These are phyloP conservation scores for Dictyostelium capitatum DNA, from an alignment of 78 protist species.

Conservation along the genomic window DNA sequence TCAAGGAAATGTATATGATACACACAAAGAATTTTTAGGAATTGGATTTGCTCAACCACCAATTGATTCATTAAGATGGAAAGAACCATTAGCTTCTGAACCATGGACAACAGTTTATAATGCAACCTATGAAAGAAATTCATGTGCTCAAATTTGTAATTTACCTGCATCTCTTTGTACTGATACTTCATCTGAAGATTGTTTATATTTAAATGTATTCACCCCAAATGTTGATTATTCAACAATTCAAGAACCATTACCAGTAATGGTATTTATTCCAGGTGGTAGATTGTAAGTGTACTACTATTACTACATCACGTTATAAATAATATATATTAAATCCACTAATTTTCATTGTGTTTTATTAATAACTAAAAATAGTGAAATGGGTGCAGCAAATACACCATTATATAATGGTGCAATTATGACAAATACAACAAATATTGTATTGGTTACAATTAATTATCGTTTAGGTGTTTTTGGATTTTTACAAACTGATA, in stretches of 20 bases:
- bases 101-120: constrained; percentile 6
- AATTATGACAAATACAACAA: constrained; percentile 25
- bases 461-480: constrained; percentile 76
- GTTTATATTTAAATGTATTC: constrained; percentile 80
- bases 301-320: not conserved
- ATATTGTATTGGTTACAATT: constrained; percentile 51
- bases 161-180: constrained; percentile 60
- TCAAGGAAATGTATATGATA: not conserved
- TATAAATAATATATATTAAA: not conserved
- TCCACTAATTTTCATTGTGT: not conserved
- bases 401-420: constrained; percentile 61
- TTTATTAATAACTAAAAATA: not conserved
- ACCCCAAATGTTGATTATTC: constrained; percentile 36
- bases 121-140: constrained; percentile 41
- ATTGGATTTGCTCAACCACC: constrained; percentile 74
- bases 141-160: constrained; percentile 48
- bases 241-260: not conserved
- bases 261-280: constrained; percentile 82
- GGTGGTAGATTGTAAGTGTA: constrained; percentile 63
- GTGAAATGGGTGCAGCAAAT: constrained; percentile 8
- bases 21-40: constrained; percentile 11
- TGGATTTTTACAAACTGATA: constrained; percentile 47
- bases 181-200: constrained; percentile 36
- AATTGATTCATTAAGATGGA: constrained; percentile 31
- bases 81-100: constrained; percentile 6